Base-by-base conservation (phyloP, 306 rosid species). In the Medicago ruthenica region DNA sequence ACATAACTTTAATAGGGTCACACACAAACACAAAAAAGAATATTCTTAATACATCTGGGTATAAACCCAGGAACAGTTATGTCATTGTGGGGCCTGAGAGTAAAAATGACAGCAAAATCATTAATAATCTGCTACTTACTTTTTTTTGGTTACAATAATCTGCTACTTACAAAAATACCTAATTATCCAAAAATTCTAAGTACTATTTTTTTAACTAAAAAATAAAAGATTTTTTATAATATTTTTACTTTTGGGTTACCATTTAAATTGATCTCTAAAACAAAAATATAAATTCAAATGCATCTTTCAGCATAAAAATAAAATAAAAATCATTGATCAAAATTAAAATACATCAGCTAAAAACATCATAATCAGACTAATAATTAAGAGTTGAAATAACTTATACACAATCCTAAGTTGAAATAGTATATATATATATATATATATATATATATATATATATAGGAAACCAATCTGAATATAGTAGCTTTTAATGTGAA, bases 31-130 rank as follows among this genome's bases (percentile, higher is more conserved):
- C 34, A 24, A 59, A 59, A 61, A 31, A 70, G 79, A 81, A 84
- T 77, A 84, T 81, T 77, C 83, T 40, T 74, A 42, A 37, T 62
- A 54, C 60, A 47, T 73, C 1, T 45, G 8, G 78, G 87, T 20
- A 77, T 80, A 67, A 75, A 81, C 75, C 57, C 61, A 21, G 17
- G 68, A 68, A 60, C 39, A 6, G 4, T 39, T 1, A 41, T 14
- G 67, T 75, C 55, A 47, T 18, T 13, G 64, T 62, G 71, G 71
- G 62, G 71, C 64, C 54, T 69, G 20, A 22, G 58, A 14, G 2
- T 39, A 37, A 21, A 0, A 6, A 17, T 36, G 24, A 42, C 75
- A 67, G 9, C 68, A 39, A 13, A 18, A 34, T 34, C 37, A 5
- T 34, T 0, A 34, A 4, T 34, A 34, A 34, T 34, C 37, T 34